Evolutionary conservation across 1,284 basidiomycete genomes (phyloP).

Genomic region (Boletus subluridellus): DNA sequence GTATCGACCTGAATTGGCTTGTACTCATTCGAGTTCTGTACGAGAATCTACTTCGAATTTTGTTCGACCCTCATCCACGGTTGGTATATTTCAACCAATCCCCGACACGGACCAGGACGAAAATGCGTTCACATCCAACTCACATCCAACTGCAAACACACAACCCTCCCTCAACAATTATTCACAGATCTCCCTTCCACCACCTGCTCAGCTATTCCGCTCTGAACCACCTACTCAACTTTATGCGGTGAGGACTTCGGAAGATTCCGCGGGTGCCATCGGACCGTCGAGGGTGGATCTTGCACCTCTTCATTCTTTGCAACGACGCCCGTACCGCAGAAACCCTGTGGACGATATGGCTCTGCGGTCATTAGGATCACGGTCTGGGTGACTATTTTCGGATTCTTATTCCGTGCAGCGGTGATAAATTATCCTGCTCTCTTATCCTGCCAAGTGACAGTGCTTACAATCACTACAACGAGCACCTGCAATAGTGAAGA

Average conservation of each 20-base stretch:
- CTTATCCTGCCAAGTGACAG: slow-evolving; percentile 17
- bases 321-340: slow-evolving; percentile 57
- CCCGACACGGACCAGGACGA: slow-evolving; percentile 8
- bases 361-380: slow-evolving; percentile 47
- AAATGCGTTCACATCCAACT: slow-evolving; percentile 11
- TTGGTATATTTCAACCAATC: slow-evolving; percentile 16
- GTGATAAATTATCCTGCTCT: slow-evolving; percentile 25
- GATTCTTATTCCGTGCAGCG: slow-evolving; percentile 16
- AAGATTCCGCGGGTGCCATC: slow-evolving; percentile 24
- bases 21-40: slow-evolving; percentile 17
- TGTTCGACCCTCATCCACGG: slow-evolving; percentile 20
- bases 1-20: slow-evolving; percentile 17
- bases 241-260: slow-evolving; percentile 28
- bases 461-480: slow-evolving; percentile 9
- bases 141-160: slow-evolving; percentile 1
- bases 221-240: slow-evolving; percentile 32
- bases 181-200: slow-evolving; percentile 32
- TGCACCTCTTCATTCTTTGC: slow-evolving; percentile 54
- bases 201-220: slow-evolving; percentile 32
- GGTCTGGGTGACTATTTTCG: slow-evolving; percentile 37
- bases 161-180: slow-evolving; percentile 15
- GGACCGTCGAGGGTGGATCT: slow-evolving; percentile 43
- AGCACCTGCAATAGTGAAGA: slow-evolving; percentile 7
- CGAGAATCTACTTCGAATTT: slow-evolving; percentile 21
- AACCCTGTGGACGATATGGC: slow-evolving; percentile 62